These are phyloP conservation scores for Sisymbrium irio DNA, from an alignment of 345 rosid species.

Conservation along the genomic window DNA sequence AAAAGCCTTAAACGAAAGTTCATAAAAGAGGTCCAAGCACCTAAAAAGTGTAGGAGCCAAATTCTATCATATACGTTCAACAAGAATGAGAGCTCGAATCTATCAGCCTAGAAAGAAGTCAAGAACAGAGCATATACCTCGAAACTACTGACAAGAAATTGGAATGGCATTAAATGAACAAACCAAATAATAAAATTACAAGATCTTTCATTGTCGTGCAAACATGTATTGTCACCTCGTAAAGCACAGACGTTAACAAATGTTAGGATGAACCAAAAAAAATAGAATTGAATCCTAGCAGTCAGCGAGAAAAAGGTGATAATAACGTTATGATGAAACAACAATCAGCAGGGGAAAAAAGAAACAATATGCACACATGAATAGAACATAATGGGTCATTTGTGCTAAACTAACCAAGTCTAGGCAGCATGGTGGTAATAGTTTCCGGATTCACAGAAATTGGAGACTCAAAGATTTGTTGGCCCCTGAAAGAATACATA, in stretches of 20 bases:
- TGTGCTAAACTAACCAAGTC: conserved; percentile 62
- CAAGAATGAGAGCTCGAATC: conserved; percentile 14
- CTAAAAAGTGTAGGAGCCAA: conserved; percentile 13
- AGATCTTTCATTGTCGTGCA: neutral
- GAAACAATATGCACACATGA: neutral
- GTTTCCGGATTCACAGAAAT: conserved; percentile 86
- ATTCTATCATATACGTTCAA: neutral
- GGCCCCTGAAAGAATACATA: conserved; percentile 80
- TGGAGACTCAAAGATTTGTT: conserved; percentile 79
- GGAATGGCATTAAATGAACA: neutral
- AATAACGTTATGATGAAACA: neutral
- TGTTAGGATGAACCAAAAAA: conserved; percentile 6
- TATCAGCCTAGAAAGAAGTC: conserved; percentile 5
- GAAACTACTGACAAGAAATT: conserved; percentile 9
- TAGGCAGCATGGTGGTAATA: conserved; percentile 87
- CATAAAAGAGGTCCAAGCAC: neutral
- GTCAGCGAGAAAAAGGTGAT: neutral
- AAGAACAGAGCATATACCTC: neutral
- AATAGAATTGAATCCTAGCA: neutral
- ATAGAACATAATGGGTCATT: conserved; percentile 10
- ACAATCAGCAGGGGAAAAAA: neutral
- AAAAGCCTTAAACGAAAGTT: neutral
- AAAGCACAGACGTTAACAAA: neutral
- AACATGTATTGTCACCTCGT: neutral
- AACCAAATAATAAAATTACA: neutral